A percentile compares a stretch with the other conserved stretches of the same genome.
Evolutionary conservation across 2,329 filamentous ascomycete genomes (phyloP).

Genomic region (Penicillium sp.): DNA sequence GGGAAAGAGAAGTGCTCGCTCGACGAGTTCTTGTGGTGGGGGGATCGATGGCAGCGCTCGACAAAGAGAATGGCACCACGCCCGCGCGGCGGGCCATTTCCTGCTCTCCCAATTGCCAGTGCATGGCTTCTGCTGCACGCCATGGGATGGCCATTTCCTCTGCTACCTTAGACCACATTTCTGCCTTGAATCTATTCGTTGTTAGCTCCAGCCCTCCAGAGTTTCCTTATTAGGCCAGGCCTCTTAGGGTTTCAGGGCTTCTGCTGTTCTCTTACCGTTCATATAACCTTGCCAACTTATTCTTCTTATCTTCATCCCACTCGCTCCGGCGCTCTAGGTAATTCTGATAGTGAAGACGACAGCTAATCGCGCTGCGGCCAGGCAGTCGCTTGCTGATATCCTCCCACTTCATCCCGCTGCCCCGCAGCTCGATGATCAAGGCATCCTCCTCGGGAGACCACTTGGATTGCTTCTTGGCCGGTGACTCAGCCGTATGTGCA

Average conservation of each 20-base stretch:
- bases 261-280: conserved; percentile 70
- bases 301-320: conserved; percentile 97
- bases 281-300: conserved; percentile 91
- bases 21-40: conserved; percentile 40
- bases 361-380: conserved; percentile 90
- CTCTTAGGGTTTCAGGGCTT: not conserved
- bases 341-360: conserved; percentile 94
- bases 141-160: conserved; percentile 95
- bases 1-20: conserved; percentile 43
- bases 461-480: conserved; percentile 93
- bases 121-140: conserved; percentile 96
- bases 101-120: conserved; percentile 91
- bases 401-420: conserved; percentile 96
- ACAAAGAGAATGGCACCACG: conserved; percentile 79
- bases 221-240: no score
- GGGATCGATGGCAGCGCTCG: conserved; percentile 60
- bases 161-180: conserved; percentile 97
- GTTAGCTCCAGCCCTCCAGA: no score
- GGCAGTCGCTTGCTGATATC: conserved; percentile 92
- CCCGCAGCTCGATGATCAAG: conserved; percentile 89
- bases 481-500: conserved; percentile 60
- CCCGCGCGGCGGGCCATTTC: conserved; percentile 95
- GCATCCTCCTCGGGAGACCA: conserved; percentile 94
- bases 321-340: conserved; percentile 91
- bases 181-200: conserved; percentile 79